A percentile compares a stretch with the other conserved stretches of the same genome.
phyloP scores from a whole-genome alignment of 345 rosid genomes.

The Eucalyptus sp. region DNA sequence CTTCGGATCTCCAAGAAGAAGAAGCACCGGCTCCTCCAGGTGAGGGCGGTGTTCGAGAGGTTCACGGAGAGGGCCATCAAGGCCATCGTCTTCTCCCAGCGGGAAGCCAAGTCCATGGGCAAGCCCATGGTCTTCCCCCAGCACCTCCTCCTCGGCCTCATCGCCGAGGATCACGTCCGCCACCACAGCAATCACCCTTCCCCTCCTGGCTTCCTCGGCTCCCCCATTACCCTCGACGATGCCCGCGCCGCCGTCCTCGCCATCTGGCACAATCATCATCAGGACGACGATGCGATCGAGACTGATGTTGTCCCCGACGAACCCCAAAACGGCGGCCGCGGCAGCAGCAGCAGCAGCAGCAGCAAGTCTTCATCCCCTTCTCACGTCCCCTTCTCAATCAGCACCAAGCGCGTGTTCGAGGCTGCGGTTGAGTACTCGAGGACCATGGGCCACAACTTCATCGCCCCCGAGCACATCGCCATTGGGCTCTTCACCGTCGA shows the following conservation, averaged over 20 bases:
- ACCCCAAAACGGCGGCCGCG: background rate
- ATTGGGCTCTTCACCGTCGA: constrained; percentile 83
- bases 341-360: background rate
- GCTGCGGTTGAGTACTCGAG: constrained; percentile 94
- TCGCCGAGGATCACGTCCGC: constrained; percentile 68
- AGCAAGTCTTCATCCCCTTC: constrained; percentile 2
- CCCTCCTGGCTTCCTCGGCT: constrained; percentile 66
- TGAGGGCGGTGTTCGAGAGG: constrained; percentile 65
- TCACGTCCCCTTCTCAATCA: constrained; percentile 63
- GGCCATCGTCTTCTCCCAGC: constrained; percentile 72
- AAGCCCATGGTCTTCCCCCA: constrained; percentile 77
- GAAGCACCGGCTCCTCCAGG: background rate
- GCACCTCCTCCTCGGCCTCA: constrained; percentile 71
- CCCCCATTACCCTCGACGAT: constrained; percentile 48
- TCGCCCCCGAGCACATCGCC: constrained; percentile 90
- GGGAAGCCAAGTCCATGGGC: constrained; percentile 69
- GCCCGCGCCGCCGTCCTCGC: constrained; percentile 64
- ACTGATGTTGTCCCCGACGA: background rate
- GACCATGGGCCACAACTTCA: constrained; percentile 70
- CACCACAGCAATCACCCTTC: background rate
- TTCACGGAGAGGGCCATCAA: constrained; percentile 80
- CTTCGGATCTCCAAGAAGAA: background rate
- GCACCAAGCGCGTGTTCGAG: constrained; percentile 85
- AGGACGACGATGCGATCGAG: background rate
- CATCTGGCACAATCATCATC: constrained; percentile 39